Percentiles rank a stretch among this genome's conserved stretches.
Evolutionary conservation across 805 yeast genomes (phyloP).

Genomic region (Pichia californica): DNA sequence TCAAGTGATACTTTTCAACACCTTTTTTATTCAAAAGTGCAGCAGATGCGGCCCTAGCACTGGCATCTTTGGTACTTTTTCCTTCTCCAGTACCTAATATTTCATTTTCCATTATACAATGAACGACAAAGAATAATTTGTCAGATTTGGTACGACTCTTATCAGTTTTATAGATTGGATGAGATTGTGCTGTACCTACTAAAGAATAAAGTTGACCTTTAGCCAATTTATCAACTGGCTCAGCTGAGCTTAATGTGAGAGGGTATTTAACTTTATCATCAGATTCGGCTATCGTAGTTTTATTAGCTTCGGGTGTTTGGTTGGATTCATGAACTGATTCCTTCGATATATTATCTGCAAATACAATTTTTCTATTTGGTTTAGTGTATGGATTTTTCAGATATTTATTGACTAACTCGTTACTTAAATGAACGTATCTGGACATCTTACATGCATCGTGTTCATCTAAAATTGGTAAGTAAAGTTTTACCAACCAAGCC

Average conservation of each 20-base stretch:
- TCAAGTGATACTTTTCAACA: conserved; percentile 56
- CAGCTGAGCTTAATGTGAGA: conserved; percentile 8
- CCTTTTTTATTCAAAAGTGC: conserved; percentile 55
- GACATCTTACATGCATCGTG: neutral
- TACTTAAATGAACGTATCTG: conserved; percentile 8
- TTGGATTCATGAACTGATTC: too few species aligned
- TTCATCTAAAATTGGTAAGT: conserved; percentile 27
- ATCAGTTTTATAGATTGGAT: conserved; percentile 50
- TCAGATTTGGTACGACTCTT: conserved; percentile 14
- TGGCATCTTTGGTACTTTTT: conserved; percentile 66
- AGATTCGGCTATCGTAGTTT: neutral
- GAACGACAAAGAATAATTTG: conserved; percentile 33
- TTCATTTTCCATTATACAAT: conserved; percentile 59
- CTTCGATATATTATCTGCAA: conserved; percentile 6
- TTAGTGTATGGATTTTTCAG: neutral
- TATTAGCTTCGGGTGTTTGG: neutral
- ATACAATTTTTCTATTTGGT: neutral
- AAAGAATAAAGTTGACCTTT: conserved; percentile 71
- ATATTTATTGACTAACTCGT: neutral
- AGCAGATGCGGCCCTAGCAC: conserved; percentile 76
- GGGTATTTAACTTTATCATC: conserved; percentile 16
- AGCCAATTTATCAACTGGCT: conserved; percentile 54
- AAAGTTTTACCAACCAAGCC: conserved; percentile 44
- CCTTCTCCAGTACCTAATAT: conserved; percentile 71
- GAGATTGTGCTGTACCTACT: conserved; percentile 67